Evolutionary conservation across 2,329 filamentous ascomycete species (phyloP).

Genomic region (Pestalotiopsis sp.): DNA sequence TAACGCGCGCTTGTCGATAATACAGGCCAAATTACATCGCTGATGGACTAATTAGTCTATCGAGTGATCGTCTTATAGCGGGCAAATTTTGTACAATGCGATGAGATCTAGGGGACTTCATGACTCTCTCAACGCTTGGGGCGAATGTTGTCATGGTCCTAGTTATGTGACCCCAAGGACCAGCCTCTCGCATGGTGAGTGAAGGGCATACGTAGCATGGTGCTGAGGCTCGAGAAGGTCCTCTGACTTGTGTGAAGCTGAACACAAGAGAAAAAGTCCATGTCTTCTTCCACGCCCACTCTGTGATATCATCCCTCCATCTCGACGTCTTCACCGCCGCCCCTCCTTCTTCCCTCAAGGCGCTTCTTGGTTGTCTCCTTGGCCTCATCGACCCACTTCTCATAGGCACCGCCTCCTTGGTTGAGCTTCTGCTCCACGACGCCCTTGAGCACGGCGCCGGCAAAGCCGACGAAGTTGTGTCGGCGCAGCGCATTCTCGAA

Average conservation of each 20-base stretch:
- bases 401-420: conserved; percentile 67
- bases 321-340: conserved; percentile 42
- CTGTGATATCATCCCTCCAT: conserved; percentile 36
- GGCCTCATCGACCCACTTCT: conserved; percentile 72
- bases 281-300: not conserved
- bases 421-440: conserved; percentile 76
- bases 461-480: conserved; percentile 97
- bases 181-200: no score
- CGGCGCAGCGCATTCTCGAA: conserved; percentile 92
- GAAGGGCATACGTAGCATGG: no score
- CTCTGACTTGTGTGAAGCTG: no score
- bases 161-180: no score
- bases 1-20: not conserved
- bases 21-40: not conserved
- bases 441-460: conserved; percentile 85
- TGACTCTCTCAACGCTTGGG: no score
- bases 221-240: no score
- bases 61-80: not conserved
- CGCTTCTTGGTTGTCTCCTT: conserved; percentile 56
- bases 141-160: no score
- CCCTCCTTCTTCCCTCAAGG: conserved; percentile 39
- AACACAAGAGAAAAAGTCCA: not conserved
- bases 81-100: not conserved
- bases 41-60: not conserved
- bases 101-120: not conserved